Percentiles rank a stretch among this genome's conserved stretches.
phyloP scores from a whole-genome alignment of 1,284 basidiomycete genomes.

The Garcileccinum viscosum region DNA sequence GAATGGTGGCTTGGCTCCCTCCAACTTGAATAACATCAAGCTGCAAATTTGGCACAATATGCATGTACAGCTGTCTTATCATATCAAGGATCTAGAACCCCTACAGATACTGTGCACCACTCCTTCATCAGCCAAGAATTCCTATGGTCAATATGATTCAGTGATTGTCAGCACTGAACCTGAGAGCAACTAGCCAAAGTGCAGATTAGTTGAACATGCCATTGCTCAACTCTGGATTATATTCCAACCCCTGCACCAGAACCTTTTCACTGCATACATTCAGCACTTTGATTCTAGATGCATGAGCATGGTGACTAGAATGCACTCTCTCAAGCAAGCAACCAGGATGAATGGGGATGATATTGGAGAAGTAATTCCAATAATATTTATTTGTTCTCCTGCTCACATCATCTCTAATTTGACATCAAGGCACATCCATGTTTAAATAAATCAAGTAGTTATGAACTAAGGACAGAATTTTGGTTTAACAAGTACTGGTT shows the following conservation, averaged over 20 bases:
- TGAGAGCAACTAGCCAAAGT: not conserved
- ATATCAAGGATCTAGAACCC: not conserved
- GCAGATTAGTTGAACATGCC: not conserved
- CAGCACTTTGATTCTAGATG: not conserved
- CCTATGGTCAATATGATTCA: not conserved
- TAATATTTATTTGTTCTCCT: not conserved
- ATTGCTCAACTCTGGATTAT: not conserved
- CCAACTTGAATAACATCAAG: not conserved
- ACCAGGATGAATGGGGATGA: not conserved
- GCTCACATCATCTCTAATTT: not conserved
- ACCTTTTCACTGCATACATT: not conserved
- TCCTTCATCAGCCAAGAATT: not conserved
- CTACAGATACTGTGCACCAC: not conserved
- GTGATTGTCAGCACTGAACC: not conserved
- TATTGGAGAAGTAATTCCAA: not conserved
- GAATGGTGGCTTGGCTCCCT: not conserved
- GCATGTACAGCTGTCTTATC: not conserved
- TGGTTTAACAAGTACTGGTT: slow-evolving; percentile 9
- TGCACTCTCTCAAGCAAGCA: not conserved
- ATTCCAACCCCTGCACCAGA: not conserved
- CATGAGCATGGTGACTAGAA: not conserved
- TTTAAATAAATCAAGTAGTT: not conserved
- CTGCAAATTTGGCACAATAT: too few relatives aligned
- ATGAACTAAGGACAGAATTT: slow-evolving; percentile 1
- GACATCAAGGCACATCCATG: not conserved